Conservation (phyloP, 345 rosid genomes). For the Arabis alpina region DNA sequence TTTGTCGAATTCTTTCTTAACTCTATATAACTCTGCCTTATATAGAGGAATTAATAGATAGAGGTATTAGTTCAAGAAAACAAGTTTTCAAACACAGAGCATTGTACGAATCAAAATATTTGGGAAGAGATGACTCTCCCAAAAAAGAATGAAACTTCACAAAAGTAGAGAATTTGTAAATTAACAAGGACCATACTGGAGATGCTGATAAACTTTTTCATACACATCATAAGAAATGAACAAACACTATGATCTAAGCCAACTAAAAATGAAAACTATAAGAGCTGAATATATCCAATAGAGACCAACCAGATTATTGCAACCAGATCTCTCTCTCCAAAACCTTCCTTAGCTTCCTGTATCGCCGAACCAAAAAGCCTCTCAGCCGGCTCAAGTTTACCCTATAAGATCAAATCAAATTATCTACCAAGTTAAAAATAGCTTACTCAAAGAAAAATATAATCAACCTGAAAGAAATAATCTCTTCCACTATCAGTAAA, state of each 20-base stretch:
- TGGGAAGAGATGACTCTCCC: no score
- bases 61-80: slow-evolving; percentile 19
- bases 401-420: slow-evolving; percentile 47
- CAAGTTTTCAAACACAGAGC: slow-evolving; percentile 14
- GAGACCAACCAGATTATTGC: slow-evolving; percentile 87
- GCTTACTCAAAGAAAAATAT: slow-evolving; percentile 4
- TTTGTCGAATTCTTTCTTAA: slow-evolving; percentile 69
- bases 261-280: slow-evolving; percentile 10
- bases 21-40: slow-evolving; percentile 90
- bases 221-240: not conserved
- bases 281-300: slow-evolving; percentile 7
- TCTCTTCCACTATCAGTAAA: slow-evolving; percentile 56
- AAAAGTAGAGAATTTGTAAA: no score
- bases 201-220: no score
- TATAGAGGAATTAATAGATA: slow-evolving; percentile 19
- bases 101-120: no score
- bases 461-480: slow-evolving; percentile 66
- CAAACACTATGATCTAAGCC: slow-evolving; percentile 1
- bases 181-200: no score
- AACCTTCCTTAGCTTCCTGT: slow-evolving; percentile 89
- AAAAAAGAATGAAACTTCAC: no score
- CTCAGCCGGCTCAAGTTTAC: slow-evolving; percentile 80
- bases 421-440: no score
- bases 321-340: slow-evolving; percentile 92
- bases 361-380: slow-evolving; percentile 74